Evolutionary conservation across 1,284 basidiomycete genomes (phyloP).

Genomic region (Irpex rosettiformis): DNA sequence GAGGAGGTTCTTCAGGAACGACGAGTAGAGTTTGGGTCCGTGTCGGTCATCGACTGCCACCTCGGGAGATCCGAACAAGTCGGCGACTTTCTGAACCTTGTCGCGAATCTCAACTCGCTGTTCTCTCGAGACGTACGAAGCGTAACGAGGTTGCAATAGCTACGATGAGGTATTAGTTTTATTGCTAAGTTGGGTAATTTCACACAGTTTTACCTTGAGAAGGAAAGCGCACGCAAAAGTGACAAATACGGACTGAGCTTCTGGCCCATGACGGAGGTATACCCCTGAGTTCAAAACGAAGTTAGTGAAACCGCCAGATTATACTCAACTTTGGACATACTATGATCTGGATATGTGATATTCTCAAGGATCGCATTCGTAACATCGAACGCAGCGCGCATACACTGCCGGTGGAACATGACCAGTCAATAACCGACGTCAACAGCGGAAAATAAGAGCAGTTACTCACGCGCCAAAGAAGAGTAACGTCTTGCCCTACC

Average conservation of each 20-base stretch:
- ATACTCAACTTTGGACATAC: slow-evolving; percentile 33
- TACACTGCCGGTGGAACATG: slow-evolving; percentile 41
- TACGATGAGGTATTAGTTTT: slow-evolving; percentile 23
- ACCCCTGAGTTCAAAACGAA: slow-evolving; percentile 36
- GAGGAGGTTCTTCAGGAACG: slow-evolving; percentile 69
- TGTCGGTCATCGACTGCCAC: slow-evolving; percentile 74
- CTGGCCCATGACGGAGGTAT: slow-evolving; percentile 73
- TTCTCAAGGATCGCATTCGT: slow-evolving; percentile 62
- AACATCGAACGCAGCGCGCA: slow-evolving; percentile 60
- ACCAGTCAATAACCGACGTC: background rate
- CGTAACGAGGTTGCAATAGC: slow-evolving; percentile 73
- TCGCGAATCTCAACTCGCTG: slow-evolving; percentile 57
- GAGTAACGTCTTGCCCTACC: slow-evolving; percentile 53
- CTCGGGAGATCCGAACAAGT: slow-evolving; percentile 60
- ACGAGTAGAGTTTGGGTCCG: slow-evolving; percentile 70
- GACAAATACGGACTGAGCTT: slow-evolving; percentile 81
- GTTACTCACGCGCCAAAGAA: slow-evolving; percentile 58
- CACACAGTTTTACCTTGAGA: slow-evolving; percentile 51
- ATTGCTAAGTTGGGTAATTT: background rate
- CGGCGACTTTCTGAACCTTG: slow-evolving; percentile 60
- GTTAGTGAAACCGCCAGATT: slow-evolving; percentile 5
- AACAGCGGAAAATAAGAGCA: background rate
- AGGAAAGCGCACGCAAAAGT: slow-evolving; percentile 82
- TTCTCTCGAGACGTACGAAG: slow-evolving; percentile 49
- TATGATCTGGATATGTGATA: slow-evolving; percentile 50